These are phyloP conservation scores for Nakazawaea holstii DNA, from an alignment of 805 yeast species.

Conservation along the genomic window DNA sequence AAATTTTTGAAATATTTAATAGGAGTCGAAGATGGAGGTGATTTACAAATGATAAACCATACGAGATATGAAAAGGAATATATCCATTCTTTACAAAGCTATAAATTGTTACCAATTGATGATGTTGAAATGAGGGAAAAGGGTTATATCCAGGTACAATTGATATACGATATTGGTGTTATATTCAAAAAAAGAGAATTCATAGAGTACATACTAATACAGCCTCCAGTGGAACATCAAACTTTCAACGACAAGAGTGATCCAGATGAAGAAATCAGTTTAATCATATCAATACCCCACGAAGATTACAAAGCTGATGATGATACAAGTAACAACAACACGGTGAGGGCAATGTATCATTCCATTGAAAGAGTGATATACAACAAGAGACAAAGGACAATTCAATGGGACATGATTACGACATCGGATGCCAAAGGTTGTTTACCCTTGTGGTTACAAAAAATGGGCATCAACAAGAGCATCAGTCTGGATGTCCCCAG, in stretches of 20 bases:
- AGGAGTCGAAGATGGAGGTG: neutral
- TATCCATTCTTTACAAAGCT: slow-evolving; percentile 26
- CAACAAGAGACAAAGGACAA: slow-evolving; percentile 11
- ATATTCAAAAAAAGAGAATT: slow-evolving; percentile 31
- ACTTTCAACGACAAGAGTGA: neutral
- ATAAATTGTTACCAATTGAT: slow-evolving; percentile 15
- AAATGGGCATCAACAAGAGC: slow-evolving; percentile 31
- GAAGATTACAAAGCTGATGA: slow-evolving; percentile 8
- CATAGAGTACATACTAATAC: slow-evolving; percentile 24
- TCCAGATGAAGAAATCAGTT: slow-evolving; percentile 19
- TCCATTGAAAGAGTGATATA: slow-evolving; percentile 29
- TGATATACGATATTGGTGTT: slow-evolving; percentile 31
- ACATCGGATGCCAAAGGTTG: slow-evolving; percentile 34
- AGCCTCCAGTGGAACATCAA: slow-evolving; percentile 19
- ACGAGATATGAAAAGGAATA: slow-evolving; percentile 28
- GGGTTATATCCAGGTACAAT: slow-evolving; percentile 25
- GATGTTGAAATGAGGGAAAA: slow-evolving; percentile 11
- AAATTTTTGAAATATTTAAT: slow-evolving; percentile 1
- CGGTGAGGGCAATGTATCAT: slow-evolving; percentile 28
- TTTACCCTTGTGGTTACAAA: slow-evolving; percentile 34
- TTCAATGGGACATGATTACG: slow-evolving; percentile 34
- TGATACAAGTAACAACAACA: slow-evolving; percentile 14
- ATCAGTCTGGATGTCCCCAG: slow-evolving; percentile 34
- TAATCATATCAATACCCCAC: slow-evolving; percentile 25
- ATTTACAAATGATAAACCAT: slow-evolving; percentile 13